phyloP scores from a whole-genome alignment of 768 basidiomycete genomes.

The Auricularia sp. region DNA sequence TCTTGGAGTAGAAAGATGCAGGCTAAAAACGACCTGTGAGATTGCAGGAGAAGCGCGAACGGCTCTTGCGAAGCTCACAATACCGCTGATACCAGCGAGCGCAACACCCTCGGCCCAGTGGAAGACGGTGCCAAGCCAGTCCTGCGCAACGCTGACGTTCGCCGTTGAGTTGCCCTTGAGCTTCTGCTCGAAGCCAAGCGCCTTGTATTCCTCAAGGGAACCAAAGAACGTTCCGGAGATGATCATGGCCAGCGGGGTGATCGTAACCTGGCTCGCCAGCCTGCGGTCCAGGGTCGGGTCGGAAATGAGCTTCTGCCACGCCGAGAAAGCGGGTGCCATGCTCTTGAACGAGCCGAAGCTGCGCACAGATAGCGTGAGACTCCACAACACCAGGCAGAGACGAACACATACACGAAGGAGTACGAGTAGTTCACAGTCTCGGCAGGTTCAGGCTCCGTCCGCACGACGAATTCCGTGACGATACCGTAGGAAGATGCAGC shows the following conservation, averaged over 20 bases:
- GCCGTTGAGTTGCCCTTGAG: constrained; percentile 3
- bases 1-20: constrained; percentile 7
- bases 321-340: constrained; percentile 3
- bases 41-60: neutral
- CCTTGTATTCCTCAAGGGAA: constrained; percentile 1
- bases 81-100: constrained; percentile 2
- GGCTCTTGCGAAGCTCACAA: neutral
- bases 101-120: constrained; percentile 7
- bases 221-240: constrained; percentile 6
- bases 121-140: constrained; percentile 6
- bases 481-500: constrained; percentile 23
- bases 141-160: neutral
- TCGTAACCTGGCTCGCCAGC: constrained; percentile 4
- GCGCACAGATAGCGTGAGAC: neutral
- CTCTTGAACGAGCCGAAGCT: constrained; percentile 1
- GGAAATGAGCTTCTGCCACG: constrained; percentile 6
- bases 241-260: constrained; percentile 6
- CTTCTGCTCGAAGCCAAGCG: constrained; percentile 2
- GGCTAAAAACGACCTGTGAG: neutral
- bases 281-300: constrained; percentile 5
- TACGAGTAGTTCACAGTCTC: constrained; percentile 6
- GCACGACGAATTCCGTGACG: constrained; percentile 18
- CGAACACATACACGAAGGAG: constrained; percentile 1
- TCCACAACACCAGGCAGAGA: neutral
- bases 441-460: constrained; percentile 18